Conservation (phyloP, 2,329 filamentous ascomycete genomes). For the Fusarium cicatricum region DNA sequence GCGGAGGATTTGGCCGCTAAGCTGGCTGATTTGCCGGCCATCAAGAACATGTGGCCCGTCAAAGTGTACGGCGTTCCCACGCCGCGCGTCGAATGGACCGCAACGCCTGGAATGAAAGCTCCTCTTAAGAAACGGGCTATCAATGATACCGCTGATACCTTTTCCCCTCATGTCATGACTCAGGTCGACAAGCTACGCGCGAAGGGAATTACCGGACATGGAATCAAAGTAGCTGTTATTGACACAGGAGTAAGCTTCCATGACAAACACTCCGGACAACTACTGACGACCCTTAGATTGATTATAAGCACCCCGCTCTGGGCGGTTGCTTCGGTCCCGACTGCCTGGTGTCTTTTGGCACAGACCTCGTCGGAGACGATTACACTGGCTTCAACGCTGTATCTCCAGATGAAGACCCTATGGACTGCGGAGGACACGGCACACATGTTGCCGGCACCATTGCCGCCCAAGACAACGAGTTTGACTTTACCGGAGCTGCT, state of each 20-base stretch:
- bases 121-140: slow-evolving; percentile 20
- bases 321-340: slow-evolving; percentile 69
- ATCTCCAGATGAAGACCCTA: slow-evolving; percentile 59
- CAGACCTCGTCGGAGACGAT: slow-evolving; percentile 64
- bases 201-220: slow-evolving; percentile 58
- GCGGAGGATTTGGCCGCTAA: slow-evolving; percentile 54
- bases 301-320: slow-evolving; percentile 69
- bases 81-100: slow-evolving; percentile 48
- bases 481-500: slow-evolving; percentile 66
- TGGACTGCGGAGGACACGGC: slow-evolving; percentile 66
- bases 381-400: slow-evolving; percentile 52
- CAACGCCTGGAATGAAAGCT: slow-evolving; percentile 14
- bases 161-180: slow-evolving; percentile 61
- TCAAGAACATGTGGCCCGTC: slow-evolving; percentile 61
- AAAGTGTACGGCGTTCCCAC: slow-evolving; percentile 55
- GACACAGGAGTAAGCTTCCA: slow-evolving; percentile 60
- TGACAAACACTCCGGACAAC: fast-evolving
- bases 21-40: slow-evolving; percentile 52
- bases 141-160: slow-evolving; percentile 45
- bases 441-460: slow-evolving; percentile 70
- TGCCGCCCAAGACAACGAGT: slow-evolving; percentile 62
- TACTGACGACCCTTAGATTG: slow-evolving; percentile 51
- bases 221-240: slow-evolving; percentile 61
- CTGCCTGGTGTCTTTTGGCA: slow-evolving; percentile 65
- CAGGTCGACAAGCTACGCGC: slow-evolving; percentile 62